Conservation (phyloP, 2,329 filamentous ascomycete species). For the Coniochaeta hoffmannii region DNA sequence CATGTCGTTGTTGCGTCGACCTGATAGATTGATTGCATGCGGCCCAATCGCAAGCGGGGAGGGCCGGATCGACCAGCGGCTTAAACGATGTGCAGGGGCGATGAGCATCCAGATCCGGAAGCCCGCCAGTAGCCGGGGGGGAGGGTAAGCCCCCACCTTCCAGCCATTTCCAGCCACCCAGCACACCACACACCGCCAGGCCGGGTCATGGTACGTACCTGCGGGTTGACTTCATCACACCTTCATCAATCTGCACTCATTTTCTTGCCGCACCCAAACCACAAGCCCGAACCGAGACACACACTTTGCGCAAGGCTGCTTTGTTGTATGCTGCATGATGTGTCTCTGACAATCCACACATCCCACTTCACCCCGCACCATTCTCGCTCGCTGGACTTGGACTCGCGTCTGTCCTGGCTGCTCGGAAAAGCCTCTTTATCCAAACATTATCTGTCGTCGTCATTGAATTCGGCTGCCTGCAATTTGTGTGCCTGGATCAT, state of each 20-base stretch:
- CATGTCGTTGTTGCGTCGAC: neutral
- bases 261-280: neutral
- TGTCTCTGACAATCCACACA: neutral
- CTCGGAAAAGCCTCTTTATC: neutral
- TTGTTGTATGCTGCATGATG: neutral
- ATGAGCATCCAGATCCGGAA: neutral
- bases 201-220: neutral
- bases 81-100: neutral
- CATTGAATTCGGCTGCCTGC: neutral
- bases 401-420: neutral
- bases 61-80: neutral
- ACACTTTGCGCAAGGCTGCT: neutral
- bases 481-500: neutral
- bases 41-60: conserved; percentile 27
- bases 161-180: neutral
- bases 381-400: neutral
- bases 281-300: neutral
- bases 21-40: conserved; percentile 11
- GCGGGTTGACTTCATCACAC: neutral
- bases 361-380: neutral
- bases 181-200: neutral
- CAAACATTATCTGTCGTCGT: neutral
- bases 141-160: neutral
- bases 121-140: neutral
- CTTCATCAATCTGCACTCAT: neutral